Percentiles rank a stretch among this genome's conserved stretches.
Conservation (phyloP, 495 filamentous ascomycete genomes). For the Aspergillus heteromorphus region DNA sequence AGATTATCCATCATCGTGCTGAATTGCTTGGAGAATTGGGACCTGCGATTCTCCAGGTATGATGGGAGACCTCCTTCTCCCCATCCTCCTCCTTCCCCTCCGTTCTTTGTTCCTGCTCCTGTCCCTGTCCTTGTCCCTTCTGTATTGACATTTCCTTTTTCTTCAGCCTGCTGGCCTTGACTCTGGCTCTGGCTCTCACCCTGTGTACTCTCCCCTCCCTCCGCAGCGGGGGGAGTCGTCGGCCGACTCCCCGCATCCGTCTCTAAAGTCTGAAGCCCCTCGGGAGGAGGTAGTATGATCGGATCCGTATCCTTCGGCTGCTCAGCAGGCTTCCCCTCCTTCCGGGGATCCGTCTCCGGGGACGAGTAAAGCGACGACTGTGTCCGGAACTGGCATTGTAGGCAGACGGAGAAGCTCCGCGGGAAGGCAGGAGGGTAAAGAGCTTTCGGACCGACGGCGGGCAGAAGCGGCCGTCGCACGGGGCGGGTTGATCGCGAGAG, state of each 20-base stretch:
- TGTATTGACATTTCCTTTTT: not conserved
- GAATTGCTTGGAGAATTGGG: conserved; percentile 66
- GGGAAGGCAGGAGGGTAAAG: conserved; percentile 10
- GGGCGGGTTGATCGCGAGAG: conserved; percentile 21
- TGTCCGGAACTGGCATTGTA: conserved; percentile 37
- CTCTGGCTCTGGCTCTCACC: not conserved
- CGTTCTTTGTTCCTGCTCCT: conserved; percentile 10
- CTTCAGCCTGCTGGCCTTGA: not conserved
- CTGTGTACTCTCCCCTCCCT: not conserved
- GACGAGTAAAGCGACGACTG: conserved; percentile 18
- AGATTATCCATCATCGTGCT: conserved; percentile 79
- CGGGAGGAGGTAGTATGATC: not conserved
- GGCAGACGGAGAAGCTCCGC: conserved; percentile 33
- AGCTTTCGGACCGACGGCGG: conserved; percentile 15
- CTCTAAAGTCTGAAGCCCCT: conserved; percentile 15
- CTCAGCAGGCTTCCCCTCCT: conserved; percentile 17
- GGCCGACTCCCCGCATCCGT: conserved; percentile 20
- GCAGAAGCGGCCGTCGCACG: conserved; percentile 17
- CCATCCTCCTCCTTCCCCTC: conserved; percentile 16
- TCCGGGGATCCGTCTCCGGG: conserved; percentile 18
- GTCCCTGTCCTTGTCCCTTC: not conserved
- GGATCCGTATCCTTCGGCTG: conserved; percentile 11
- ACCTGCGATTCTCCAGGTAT: conserved; percentile 65
- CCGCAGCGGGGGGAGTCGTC: conserved; percentile 10
- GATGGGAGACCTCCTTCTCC: conserved; percentile 60